Conservation (phyloP, 73 alveolate species). For the Paramecium tetraurelia region DNA sequence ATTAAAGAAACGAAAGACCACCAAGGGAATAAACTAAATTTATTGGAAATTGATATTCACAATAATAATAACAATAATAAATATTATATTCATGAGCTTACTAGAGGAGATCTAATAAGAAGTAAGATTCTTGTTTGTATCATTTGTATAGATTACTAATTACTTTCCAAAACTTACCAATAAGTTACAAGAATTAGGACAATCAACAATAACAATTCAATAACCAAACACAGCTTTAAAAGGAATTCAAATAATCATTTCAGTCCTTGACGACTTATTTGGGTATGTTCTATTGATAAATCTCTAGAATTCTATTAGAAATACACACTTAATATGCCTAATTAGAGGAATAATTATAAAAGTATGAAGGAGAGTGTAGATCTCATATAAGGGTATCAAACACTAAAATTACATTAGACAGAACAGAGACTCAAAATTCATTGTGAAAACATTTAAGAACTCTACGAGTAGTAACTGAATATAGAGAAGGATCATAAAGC, state of each 20-base stretch:
- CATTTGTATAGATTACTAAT: not conserved
- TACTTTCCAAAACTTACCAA: not conserved
- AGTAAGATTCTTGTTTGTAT: not conserved
- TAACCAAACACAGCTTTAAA: not conserved
- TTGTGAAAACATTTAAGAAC: constrained; percentile 27
- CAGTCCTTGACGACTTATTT: not conserved
- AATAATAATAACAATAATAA: not conserved
- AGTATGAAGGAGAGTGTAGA: constrained; percentile 2
- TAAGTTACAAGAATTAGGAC: not conserved
- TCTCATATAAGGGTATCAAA: not conserved
- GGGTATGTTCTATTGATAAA: not conserved
- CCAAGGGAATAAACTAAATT: constrained; percentile 56
- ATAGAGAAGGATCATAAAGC: not conserved
- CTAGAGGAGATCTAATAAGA: not conserved
- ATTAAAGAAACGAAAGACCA: constrained; percentile 34
- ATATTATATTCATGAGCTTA: not conserved
- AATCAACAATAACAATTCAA: not conserved
- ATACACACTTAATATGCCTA: not conserved
- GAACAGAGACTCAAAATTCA: constrained; percentile 21
- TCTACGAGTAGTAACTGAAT: not conserved
- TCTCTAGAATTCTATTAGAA: not conserved
- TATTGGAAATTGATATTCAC: not conserved
- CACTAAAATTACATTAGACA: not conserved
- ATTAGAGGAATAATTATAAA: not conserved
- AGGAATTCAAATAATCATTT: not conserved